Conservation (phyloP, 306 rosid genomes). For the Malus sieversii region DNA sequence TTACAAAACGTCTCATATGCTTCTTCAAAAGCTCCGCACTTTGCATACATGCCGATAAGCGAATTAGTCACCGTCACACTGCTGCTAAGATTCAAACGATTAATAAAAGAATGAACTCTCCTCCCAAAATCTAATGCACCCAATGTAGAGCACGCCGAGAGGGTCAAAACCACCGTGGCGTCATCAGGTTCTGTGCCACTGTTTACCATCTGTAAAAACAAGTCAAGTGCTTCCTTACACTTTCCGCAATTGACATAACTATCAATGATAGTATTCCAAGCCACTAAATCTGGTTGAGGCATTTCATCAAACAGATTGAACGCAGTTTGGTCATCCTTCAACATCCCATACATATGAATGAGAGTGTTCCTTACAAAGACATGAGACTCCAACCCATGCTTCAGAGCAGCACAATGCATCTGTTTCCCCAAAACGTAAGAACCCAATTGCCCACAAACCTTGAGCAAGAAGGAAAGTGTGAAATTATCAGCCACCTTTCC, state of each 20-base stretch:
- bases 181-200: constrained; percentile 43
- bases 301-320: constrained; percentile 58
- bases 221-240: constrained; percentile 36
- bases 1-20: constrained; percentile 32
- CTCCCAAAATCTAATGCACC: constrained; percentile 63
- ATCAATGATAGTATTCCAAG: constrained; percentile 64
- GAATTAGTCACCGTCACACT: constrained; percentile 38
- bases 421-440: constrained; percentile 41
- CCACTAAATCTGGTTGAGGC: constrained; percentile 42
- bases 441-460: constrained; percentile 38
- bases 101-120: constrained; percentile 41
- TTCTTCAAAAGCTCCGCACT: constrained; percentile 74
- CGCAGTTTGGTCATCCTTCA: constrained; percentile 37
- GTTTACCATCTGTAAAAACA: constrained; percentile 46
- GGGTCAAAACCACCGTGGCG: constrained; percentile 50
- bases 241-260: constrained; percentile 36
- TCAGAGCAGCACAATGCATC: constrained; percentile 40
- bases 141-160: constrained; percentile 54
- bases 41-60: constrained; percentile 64
- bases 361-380: constrained; percentile 58
- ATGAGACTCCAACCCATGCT: constrained; percentile 47
- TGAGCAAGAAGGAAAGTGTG: constrained; percentile 59
- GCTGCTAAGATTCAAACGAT: constrained; percentile 9
- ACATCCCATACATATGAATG: constrained; percentile 58
- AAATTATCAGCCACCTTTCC: constrained; percentile 38